Evolutionary conservation across 2,329 filamentous ascomycete species (phyloP).

Genomic region (Colletotrichum theobromicola): DNA sequence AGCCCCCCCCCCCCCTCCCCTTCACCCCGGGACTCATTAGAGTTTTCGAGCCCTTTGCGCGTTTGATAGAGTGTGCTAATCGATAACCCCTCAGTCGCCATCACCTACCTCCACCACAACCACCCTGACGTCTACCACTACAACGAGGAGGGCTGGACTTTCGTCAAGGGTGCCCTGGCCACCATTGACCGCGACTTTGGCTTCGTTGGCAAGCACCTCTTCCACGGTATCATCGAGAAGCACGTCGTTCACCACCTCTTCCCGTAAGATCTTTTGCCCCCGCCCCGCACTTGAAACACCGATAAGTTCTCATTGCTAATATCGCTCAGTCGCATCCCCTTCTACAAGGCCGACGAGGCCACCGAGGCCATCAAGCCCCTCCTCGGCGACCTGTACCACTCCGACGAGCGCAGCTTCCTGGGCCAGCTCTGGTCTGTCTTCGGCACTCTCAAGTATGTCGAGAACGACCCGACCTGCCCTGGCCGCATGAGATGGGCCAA

Average conservation of each 20-base stretch:
- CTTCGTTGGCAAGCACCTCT: slow-evolving; percentile 65
- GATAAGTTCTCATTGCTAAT: background rate
- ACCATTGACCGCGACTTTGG: slow-evolving; percentile 69
- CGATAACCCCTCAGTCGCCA: slow-evolving; percentile 58
- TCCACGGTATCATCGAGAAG: slow-evolving; percentile 66
- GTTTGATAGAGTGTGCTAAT: background rate
- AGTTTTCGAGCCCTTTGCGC: background rate
- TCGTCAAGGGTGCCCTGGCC: slow-evolving; percentile 62
- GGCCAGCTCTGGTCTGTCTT: slow-evolving; percentile 51
- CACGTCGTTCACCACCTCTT: slow-evolving; percentile 68
- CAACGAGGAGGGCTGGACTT: slow-evolving; percentile 62
- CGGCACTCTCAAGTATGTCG: slow-evolving; percentile 52
- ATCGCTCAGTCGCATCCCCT: slow-evolving; percentile 52
- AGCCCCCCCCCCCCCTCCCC: background rate
- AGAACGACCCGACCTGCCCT: slow-evolving; percentile 39
- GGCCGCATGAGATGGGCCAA: slow-evolving; percentile 41
- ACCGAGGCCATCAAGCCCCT: slow-evolving; percentile 60
- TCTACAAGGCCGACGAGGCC: slow-evolving; percentile 66
- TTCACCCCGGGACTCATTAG: background rate
- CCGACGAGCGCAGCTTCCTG: slow-evolving; percentile 48
- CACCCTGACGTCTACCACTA: slow-evolving; percentile 60
- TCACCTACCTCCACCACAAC: slow-evolving; percentile 78
- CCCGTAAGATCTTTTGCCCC: slow-evolving; percentile 42
- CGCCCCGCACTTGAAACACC: background rate
- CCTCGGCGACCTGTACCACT: slow-evolving; percentile 60